Evolutionary conservation across 2,329 filamentous ascomycete species (phyloP), one percentile per base, ranked within the genome.

Genomic region (Teratosphaeria zuluensis): DNA sequence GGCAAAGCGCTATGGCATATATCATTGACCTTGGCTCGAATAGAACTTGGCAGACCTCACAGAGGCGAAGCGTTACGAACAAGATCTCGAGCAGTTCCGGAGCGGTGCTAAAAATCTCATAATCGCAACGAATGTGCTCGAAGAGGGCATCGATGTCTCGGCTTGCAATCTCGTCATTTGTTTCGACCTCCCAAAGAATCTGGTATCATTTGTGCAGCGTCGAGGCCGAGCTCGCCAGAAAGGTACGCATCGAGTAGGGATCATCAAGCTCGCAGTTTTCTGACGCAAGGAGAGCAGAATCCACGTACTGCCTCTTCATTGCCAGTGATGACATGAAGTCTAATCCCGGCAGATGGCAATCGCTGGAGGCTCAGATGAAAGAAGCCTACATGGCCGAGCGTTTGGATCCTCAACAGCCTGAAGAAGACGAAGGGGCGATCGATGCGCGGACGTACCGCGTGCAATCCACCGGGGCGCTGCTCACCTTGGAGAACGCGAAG

Each of bases 341-440:
- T 30, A 67, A 71, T 52, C 63, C 78, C 1, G 64, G 70, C 2
- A 77, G 81, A 30, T 95, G 89, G 87, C 75, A 83, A 30, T 67
- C 70, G 0, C 76, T 94, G 16, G 92, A 96, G 68, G 70, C 78
- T 2, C 76, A 83, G n/a, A 91, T 96, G 86, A 88, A 85, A 64
- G 69, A 73, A 53, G 79, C 80, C 0, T 95, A 90, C 65, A 80
- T 85, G 61, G 80, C 89, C 52, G 84, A 90, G 5, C 78, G 86
- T 24, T 72, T 80, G 55, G 68, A 59, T 21, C 55, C 32, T 6
- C 32, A 33, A 2, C 54, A 46, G 6, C 57, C 77, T 21, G 68
- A 76, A 14, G 69, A 78, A 53, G 64, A 74, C 2, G 64, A 81
- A 3, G 84, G 89, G 74, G 80, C 56, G 54, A 69, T 7, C 70